Evolutionary conservation across 768 basidiomycete species (phyloP).

Genomic region (Arthromyces matolae): DNA sequence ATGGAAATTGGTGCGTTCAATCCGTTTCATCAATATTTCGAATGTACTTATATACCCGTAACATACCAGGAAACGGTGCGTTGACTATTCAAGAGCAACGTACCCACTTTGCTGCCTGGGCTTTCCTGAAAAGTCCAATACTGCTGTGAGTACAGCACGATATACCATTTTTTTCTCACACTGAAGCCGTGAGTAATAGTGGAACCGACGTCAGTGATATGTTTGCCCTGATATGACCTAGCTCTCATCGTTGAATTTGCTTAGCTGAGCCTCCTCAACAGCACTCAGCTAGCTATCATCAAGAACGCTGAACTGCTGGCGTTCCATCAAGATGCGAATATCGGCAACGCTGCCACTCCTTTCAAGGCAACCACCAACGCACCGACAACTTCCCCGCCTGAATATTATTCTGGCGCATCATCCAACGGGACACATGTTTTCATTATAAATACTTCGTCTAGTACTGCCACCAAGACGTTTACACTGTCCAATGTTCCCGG

Average conservation of each 20-base stretch:
- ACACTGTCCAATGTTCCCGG: constrained; percentile 45
- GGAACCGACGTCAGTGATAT: constrained; percentile 35
- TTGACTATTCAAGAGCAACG: constrained; percentile 47
- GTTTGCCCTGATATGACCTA: background rate
- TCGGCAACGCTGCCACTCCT: constrained; percentile 45
- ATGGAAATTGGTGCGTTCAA: constrained; percentile 37
- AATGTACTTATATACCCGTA: background rate
- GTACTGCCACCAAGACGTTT: constrained; percentile 41
- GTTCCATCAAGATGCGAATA: constrained; percentile 47
- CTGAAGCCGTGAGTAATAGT: constrained; percentile 12
- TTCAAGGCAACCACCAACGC: constrained; percentile 40
- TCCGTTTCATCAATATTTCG: background rate
- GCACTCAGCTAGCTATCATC: constrained; percentile 44
- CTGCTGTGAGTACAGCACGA: constrained; percentile 32
- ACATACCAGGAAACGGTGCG: constrained; percentile 39
- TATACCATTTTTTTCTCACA: background rate
- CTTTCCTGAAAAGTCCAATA: constrained; percentile 56
- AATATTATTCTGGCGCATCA: constrained; percentile 49
- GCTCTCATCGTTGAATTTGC: background rate
- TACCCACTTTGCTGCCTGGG: constrained; percentile 58
- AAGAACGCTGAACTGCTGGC: constrained; percentile 50
- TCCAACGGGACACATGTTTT: constrained; percentile 51
- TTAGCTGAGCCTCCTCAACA: constrained; percentile 38
- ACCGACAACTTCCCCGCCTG: constrained; percentile 42
- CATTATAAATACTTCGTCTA: constrained; percentile 45